Percentiles rank a stretch among this genome's conserved stretches.
Conservation (phyloP, 208 protist species). For the Jaenimonas drosophilae region DNA sequence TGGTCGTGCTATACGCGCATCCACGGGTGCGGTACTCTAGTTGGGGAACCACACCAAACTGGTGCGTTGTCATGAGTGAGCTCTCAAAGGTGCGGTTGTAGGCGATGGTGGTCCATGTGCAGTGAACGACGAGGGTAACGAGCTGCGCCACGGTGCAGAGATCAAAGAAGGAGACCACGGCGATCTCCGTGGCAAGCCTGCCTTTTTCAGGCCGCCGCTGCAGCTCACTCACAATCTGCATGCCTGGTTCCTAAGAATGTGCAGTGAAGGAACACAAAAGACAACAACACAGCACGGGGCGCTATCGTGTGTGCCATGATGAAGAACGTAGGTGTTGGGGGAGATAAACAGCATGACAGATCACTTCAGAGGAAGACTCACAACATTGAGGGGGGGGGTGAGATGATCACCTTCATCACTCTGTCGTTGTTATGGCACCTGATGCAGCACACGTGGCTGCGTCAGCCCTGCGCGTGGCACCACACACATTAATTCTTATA, state of each 20-base stretch:
- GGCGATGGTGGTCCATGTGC: conserved; percentile 22
- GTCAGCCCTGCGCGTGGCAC: no score
- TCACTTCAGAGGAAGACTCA: no score
- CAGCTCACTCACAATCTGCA: conserved; percentile 73
- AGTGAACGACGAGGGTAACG: conserved; percentile 39
- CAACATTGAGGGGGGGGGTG: no score
- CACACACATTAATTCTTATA: not conserved
- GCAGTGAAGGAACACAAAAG: no score
- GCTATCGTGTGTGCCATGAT: no score
- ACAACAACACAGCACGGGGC: no score
- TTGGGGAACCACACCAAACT: conserved; percentile 21
- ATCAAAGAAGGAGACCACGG: conserved; percentile 40
- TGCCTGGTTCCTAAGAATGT: no score
- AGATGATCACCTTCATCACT: no score
- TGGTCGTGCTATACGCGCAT: conserved; percentile 30
- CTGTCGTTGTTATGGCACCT: no score
- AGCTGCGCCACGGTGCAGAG: conserved; percentile 47
- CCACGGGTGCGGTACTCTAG: conserved; percentile 30
- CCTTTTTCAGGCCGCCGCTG: conserved; percentile 58
- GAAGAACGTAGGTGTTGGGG: no score
- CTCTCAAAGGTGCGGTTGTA: conserved; percentile 35
- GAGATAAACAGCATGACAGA: no score
- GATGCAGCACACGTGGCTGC: no score
- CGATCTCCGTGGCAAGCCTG: conserved; percentile 49
- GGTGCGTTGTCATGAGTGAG: conserved; percentile 25